Evolutionary conservation across 768 basidiomycete species (phyloP).

Genomic region (Rhodocollybia butyracea): DNA sequence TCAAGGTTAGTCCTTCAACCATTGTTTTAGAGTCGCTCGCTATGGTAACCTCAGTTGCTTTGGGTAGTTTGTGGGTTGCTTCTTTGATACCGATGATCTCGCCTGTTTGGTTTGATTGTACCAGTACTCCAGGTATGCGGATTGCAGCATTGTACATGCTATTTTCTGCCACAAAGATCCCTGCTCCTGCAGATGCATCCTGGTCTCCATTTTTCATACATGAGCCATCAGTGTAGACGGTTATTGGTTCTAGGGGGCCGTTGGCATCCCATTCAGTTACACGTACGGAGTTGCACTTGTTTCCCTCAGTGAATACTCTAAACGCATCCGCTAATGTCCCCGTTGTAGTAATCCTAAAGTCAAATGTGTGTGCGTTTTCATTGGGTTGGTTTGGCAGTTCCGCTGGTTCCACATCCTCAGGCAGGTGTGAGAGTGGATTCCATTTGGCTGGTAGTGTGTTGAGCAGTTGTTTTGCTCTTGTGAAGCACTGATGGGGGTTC

Average conservation of each 20-base stretch:
- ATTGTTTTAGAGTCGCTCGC: no score
- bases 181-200: conserved; percentile 13
- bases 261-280: no score
- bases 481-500: conserved; percentile 16
- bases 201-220: conserved; percentile 12
- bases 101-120: conserved; percentile 13
- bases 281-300: neutral
- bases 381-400: neutral
- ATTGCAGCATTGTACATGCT: conserved; percentile 1
- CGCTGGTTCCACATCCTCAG: conserved; percentile 5
- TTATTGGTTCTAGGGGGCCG: no score
- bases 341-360: neutral
- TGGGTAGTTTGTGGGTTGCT: no score
- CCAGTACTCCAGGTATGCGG: neutral
- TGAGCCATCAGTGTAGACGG: conserved; percentile 16
- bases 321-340: neutral
- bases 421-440: conserved; percentile 12
- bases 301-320: conserved; percentile 6
- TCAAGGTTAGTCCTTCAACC: no score
- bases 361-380: neutral
- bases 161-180: conserved; percentile 6
- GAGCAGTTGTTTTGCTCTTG: conserved; percentile 12
- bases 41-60: no score
- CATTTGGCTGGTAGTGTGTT: conserved; percentile 16
- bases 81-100: conserved; percentile 9